phyloP scores from a whole-genome alignment of 2,329 filamentous ascomycete genomes.

The Talaromyces sp. region DNA sequence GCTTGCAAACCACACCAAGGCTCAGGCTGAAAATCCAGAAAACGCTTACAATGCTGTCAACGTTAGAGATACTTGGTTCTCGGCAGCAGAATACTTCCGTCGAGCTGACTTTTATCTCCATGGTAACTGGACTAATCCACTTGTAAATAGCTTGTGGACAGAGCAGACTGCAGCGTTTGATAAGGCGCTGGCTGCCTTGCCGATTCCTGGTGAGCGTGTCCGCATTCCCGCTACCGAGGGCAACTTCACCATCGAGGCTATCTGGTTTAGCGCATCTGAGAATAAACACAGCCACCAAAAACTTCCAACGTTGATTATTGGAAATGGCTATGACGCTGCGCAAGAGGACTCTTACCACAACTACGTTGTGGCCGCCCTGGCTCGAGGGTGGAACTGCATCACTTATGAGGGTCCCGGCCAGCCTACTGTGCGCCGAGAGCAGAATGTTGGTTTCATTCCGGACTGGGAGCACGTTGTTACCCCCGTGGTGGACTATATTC shows the following conservation, averaged over 20 bases:
- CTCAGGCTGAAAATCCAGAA: background rate
- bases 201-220: constrained; percentile 23
- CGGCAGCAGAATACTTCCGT: background rate
- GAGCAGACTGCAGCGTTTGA: constrained; percentile 34
- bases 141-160: constrained; percentile 35
- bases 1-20: constrained; percentile 7
- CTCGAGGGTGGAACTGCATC: constrained; percentile 41
- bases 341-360: constrained; percentile 42
- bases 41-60: constrained; percentile 16
- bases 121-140: constrained; percentile 36
- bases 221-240: constrained; percentile 16
- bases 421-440: constrained; percentile 34
- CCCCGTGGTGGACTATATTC: constrained; percentile 36
- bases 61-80: constrained; percentile 29
- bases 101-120: constrained; percentile 23
- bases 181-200: constrained; percentile 15
- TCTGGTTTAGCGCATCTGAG: constrained; percentile 38
- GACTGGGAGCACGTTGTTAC: constrained; percentile 41
- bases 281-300: constrained; percentile 13
- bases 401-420: constrained; percentile 47
- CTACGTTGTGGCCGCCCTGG: constrained; percentile 25
- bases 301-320: constrained; percentile 38
- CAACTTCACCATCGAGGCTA: constrained; percentile 11
- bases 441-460: constrained; percentile 41
- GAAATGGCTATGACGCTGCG: constrained; percentile 38